These are phyloP conservation scores for Pleoardoris graminearum DNA, from an alignment of 2,329 filamentous ascomycete genomes.

Conservation along the genomic window DNA sequence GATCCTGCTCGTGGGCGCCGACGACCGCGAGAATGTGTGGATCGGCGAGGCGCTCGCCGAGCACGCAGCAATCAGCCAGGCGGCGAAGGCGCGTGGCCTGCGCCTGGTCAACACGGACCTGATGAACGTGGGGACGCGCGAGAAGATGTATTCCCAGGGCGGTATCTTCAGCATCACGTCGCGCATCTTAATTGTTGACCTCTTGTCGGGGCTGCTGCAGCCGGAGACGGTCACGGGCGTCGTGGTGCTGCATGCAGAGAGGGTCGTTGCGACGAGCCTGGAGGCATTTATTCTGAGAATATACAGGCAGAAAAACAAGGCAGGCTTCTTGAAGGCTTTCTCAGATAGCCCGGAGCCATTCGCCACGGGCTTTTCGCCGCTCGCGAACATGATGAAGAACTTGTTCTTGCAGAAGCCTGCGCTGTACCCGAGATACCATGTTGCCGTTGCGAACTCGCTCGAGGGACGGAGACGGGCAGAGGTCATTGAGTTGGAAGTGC, in stretches of 20 bases:
- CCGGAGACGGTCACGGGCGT: conserved; percentile 85
- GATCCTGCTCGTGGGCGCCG: conserved; percentile 83
- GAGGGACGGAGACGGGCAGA: conserved; percentile 93
- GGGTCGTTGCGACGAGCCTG: conserved; percentile 79
- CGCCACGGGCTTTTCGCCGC: conserved; percentile 80
- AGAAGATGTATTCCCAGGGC: conserved; percentile 88
- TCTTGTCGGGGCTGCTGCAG: conserved; percentile 80
- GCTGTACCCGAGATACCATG: conserved; percentile 91
- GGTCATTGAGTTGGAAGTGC: conserved; percentile 93
- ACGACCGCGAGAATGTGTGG: conserved; percentile 94
- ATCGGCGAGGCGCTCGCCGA: conserved; percentile 95
- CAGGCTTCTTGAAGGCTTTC: conserved; percentile 92
- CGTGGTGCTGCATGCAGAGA: conserved; percentile 84
- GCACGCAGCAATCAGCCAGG: conserved; percentile 86
- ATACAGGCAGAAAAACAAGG: conserved; percentile 92
- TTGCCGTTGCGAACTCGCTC: conserved; percentile 83
- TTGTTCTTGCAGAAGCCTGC: conserved; percentile 87
- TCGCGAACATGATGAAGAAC: conserved; percentile 89
- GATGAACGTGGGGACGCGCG: conserved; percentile 81
- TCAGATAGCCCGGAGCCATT: conserved; percentile 93
- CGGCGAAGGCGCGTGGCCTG: conserved; percentile 79
- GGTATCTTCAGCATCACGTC: conserved; percentile 97
- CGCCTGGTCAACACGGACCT: conserved; percentile 93
- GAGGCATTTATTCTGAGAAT: conserved; percentile 96
- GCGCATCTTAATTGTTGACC: conserved; percentile 89